A percentile compares a stretch with the other conserved stretches of the same genome.
These are phyloP conservation scores for Kodamaea lidongshanica DNA, from an alignment of 805 yeast genomes.

Conservation along the genomic window DNA sequence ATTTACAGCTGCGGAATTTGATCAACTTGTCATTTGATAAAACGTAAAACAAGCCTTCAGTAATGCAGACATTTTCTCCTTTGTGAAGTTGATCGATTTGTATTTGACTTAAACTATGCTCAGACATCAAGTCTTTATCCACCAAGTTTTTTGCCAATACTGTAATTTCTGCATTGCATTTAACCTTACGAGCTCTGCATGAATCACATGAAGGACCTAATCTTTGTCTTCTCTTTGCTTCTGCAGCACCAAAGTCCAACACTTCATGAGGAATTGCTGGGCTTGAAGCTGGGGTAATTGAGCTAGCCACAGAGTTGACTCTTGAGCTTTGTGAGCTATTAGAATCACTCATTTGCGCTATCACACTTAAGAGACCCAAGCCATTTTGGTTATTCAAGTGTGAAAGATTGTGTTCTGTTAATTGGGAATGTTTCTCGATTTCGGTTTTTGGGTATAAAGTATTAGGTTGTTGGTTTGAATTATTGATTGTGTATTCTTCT, in stretches of 20 bases:
- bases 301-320: constrained; percentile 1
- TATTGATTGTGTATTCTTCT: too few relatives aligned
- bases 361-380: constrained; percentile 7
- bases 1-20: constrained; percentile 49
- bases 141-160: constrained; percentile 24
- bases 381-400: constrained; percentile 4
- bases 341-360: constrained; percentile 6
- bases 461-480: too few relatives aligned
- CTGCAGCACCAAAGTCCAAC: not conserved
- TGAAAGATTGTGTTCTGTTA: constrained; percentile 7
- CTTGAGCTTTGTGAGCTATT: constrained; percentile 1
- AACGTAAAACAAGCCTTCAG: constrained; percentile 13
- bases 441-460: too few relatives aligned
- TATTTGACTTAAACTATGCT: constrained; percentile 7
- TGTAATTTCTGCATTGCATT: constrained; percentile 62
- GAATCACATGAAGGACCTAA: constrained; percentile 71
- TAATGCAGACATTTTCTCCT: constrained; percentile 14
- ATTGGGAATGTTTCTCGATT: too few relatives aligned
- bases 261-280: constrained; percentile 4
- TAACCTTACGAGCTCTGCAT: constrained; percentile 63
- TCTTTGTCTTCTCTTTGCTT: constrained; percentile 49
- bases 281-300: constrained; percentile 6
- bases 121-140: constrained; percentile 2
- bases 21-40: constrained; percentile 31
- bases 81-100: constrained; percentile 9